Percentiles rank a stretch among this genome's conserved stretches.
phyloP scores from a whole-genome alignment of 306 rosid genomes.

The Herpetospermum pedunculosum region DNA sequence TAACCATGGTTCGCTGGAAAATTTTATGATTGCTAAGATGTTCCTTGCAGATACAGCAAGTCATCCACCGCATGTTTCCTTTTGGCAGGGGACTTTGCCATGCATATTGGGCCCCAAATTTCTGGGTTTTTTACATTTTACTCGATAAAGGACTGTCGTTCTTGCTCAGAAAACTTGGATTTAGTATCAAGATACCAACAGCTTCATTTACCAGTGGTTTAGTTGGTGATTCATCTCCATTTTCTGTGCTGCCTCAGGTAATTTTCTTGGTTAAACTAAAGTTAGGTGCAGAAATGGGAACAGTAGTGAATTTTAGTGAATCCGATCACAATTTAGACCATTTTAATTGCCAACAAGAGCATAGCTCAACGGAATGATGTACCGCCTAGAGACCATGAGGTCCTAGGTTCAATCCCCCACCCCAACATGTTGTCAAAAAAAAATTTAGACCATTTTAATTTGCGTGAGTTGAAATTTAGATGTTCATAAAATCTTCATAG shows the following conservation, averaged over 20 bases:
- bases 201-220: conserved; percentile 87
- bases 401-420: no score
- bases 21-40: background rate
- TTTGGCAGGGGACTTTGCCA: conserved; percentile 98
- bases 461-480: background rate
- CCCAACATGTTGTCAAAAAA: no score
- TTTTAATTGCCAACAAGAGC: no score
- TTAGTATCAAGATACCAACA: conserved; percentile 36
- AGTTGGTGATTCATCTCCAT: conserved; percentile 75
- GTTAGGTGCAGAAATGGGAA: background rate
- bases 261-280: conserved; percentile 5
- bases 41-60: conserved; percentile 64
- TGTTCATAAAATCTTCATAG: background rate
- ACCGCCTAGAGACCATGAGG: no score
- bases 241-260: conserved; percentile 74
- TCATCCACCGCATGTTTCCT: conserved; percentile 66
- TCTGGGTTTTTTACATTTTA: conserved; percentile 84
- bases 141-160: conserved; percentile 73
- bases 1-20: background rate
- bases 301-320: background rate
- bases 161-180: conserved; percentile 56
- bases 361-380: no score
- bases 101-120: conserved; percentile 96
- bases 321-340: background rate
- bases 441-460: no score